These are phyloP conservation scores for Penicillium tannophilum DNA, from an alignment of 495 filamentous ascomycete genomes.

Conservation along the genomic window DNA sequence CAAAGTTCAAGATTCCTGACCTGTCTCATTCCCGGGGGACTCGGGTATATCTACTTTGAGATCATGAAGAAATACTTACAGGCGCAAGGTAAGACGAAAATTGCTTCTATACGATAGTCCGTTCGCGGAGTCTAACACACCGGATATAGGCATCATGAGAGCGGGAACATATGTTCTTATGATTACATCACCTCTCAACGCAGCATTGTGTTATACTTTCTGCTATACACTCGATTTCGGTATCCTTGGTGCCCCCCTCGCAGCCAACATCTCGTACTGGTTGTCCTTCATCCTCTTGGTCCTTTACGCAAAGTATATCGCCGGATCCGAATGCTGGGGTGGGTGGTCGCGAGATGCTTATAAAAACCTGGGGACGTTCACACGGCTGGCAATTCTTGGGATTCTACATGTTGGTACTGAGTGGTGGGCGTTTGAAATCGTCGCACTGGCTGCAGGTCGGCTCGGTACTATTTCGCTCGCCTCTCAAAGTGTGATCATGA, in stretches of 20 bases:
- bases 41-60: slow-evolving; percentile 93
- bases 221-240: slow-evolving; percentile 71
- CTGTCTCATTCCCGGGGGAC: slow-evolving; percentile 77
- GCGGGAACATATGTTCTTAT: slow-evolving; percentile 86
- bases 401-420: slow-evolving; percentile 90
- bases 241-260: slow-evolving; percentile 79
- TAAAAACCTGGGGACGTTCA: slow-evolving; percentile 69
- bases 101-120: too few species aligned
- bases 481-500: slow-evolving; percentile 93
- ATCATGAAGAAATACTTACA: slow-evolving; percentile 90
- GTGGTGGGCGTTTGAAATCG: slow-evolving; percentile 97
- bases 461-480: slow-evolving; percentile 83
- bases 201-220: slow-evolving; percentile 76
- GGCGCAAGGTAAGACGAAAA: slow-evolving; percentile 67
- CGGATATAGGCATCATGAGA: slow-evolving; percentile 71
- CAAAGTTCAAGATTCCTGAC: slow-evolving; percentile 76
- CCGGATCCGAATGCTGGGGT: slow-evolving; percentile 80
- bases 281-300: slow-evolving; percentile 76
- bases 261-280: slow-evolving; percentile 88
- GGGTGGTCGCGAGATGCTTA: slow-evolving; percentile 70
- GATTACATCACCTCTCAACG: slow-evolving; percentile 81
- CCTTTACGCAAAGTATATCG: slow-evolving; percentile 71
- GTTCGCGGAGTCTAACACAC: not conserved
- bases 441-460: slow-evolving; percentile 83
- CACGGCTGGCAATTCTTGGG: slow-evolving; percentile 74